Base-by-base conservation (phyloP, 768 basidiomycete species). In the Psilocybe tampanensis region DNA sequence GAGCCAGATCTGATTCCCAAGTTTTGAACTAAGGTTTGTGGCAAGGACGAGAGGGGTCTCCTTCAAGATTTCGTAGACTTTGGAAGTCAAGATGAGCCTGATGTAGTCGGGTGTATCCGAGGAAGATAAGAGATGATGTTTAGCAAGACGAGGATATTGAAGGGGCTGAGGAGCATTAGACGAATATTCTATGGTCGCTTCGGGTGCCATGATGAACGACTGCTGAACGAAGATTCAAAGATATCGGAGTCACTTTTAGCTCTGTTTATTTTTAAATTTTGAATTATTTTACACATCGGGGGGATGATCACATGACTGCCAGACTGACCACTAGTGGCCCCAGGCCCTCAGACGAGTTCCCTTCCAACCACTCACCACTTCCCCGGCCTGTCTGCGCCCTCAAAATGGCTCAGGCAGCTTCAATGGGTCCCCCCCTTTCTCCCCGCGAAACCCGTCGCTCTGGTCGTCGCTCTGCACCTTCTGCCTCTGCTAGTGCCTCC, bases 1-100 rank as follows among this genome's bases (percentile, higher is more conserved):
- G 56, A 99, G 83, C 86, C 89, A 95, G 72, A 99, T 90, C 63
- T 95, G 85, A 69, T 94, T 94, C 1, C 97, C 97, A 1, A 98
- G 79, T 59, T 89, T 86, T 59, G 88, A 74, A 64, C 93, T 95
- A 19, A 99, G 84, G 67, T 92, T 93, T 17, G 86, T 84, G 24
- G 96, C 95, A 50, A 82, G 81, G 18, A 95, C 89, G 39, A 98
- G 83, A 1, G 96, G 96, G 0, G 96, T 97, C 72, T 94, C 90
- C 62, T 88, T 86, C 65, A 95, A 70, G 64, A 95, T 83, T 56
- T 94, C 92, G 71, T 96, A 96, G 54, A 95, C 93, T 70, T 91
- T 93, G 5, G 92, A 82, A n/a, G 86, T 91, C 50, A 95, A 80
- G 64, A 94, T 94, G 44, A 96, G 85, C 18, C 89, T 81, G 43